Base-by-base conservation (phyloP, 179 eudicot species). In the Gypsophila paniculata region DNA sequence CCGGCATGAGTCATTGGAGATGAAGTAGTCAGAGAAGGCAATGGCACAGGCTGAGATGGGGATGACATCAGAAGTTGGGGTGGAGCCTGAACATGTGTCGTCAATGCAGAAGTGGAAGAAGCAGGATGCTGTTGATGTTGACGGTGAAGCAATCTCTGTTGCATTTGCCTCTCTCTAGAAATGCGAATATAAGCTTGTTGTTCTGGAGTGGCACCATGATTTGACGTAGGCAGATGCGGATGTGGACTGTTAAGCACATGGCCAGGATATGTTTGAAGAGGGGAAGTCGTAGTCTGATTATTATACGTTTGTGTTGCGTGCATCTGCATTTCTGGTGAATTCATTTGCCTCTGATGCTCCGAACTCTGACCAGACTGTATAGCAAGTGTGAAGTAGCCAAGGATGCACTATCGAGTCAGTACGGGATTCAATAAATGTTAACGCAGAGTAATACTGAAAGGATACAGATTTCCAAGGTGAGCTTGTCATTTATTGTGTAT, bases 281-380 rank as follows among this genome's bases (percentile, higher is more conserved):
- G 77, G 49, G 87, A 83, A 68, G 34, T 29, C 4, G 89, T 61
- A 54, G 82, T 67, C 80, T 85, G 97, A 79, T 85, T 96, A 60
- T 78, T 85, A 32, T 82, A 76, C 68, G 86, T 86, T 72, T 82
- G 93, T 14, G 88, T 68, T 36, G 70, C 87, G 71, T 84, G 89
- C 85, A 82, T 86, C 73, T 83, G 90, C 78, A 77, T 80, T 76
- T 88, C 97, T 72, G 94, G 76, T 52, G 68, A 69, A 74, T 79
- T 67, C 77, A 82, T 83, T 74, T 85, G 91, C 82, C 93, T 82
- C 61, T 85, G 96, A 77, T 88, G 85, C 73, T 93, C 93, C 17
- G 81, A 73, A 81, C 73, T 84, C 81, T 82, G 93, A 72, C 82
- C 83, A 59, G 88, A 85, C 93, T 89, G 73, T 44, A 72, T 36